Evolutionary conservation across 2,329 filamentous ascomycete genomes (phyloP).

Genomic region (Fusarium denticulatum): DNA sequence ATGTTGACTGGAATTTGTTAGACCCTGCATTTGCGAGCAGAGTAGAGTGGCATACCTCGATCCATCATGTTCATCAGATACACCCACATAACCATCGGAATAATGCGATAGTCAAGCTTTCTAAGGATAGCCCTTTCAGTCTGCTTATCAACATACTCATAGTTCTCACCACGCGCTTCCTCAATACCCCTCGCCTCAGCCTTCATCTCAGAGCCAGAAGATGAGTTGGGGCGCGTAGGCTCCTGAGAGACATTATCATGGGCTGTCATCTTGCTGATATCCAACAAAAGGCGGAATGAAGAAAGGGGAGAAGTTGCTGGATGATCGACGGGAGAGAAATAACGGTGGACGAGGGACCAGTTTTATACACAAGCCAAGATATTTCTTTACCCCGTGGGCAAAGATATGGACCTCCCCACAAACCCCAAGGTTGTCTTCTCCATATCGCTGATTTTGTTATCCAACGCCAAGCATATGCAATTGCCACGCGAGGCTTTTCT

Average conservation of each 20-base stretch:
- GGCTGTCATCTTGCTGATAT: constrained; percentile 8
- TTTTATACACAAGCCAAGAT: constrained; percentile 26
- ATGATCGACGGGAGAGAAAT: not conserved
- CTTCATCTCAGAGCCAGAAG: constrained; percentile 27
- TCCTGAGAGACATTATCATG: constrained; percentile 9
- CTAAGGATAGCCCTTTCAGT: constrained; percentile 35
- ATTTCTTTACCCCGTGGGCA: not conserved
- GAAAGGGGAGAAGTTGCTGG: not conserved
- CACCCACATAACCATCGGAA: constrained; percentile 46
- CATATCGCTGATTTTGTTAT: constrained; percentile 5
- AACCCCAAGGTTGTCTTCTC: not conserved
- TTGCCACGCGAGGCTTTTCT: constrained; percentile 19
- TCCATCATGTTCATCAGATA: constrained; percentile 51
- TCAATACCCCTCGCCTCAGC: constrained; percentile 21
- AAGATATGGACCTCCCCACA: not conserved
- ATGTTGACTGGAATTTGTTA: constrained; percentile 68
- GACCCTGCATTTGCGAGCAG: fast-evolving
- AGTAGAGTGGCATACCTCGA: constrained; percentile 37
- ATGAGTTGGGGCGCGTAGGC: constrained; percentile 22
- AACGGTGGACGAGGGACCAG: not conserved
- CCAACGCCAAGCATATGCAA: constrained; percentile 14
- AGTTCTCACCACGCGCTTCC: constrained; percentile 23
- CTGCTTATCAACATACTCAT: constrained; percentile 31
- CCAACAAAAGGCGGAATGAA: not conserved
- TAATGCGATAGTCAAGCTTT: constrained; percentile 48